Base-by-base conservation (phyloP, 768 basidiomycete genomes). In the Phylloporus scabripes region DNA sequence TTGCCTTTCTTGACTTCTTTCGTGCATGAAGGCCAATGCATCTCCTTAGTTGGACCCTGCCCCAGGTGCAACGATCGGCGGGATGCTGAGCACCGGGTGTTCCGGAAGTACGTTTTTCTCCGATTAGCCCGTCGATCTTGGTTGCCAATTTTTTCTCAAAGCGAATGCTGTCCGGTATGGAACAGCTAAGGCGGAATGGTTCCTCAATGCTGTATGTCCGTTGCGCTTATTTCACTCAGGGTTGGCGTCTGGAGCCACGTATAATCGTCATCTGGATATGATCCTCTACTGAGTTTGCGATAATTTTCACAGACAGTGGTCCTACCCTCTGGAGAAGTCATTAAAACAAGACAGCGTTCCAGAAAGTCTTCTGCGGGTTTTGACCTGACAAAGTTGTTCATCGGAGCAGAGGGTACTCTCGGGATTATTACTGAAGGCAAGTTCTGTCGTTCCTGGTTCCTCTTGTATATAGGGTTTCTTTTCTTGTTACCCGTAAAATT, bases 101-200 rank as follows among this genome's bases (percentile, higher is more conserved):
- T 87, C 84, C 5, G 90, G 91, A 50, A 92, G 91, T 78, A 70
- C 64, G 71, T 69, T 17, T 56, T 12, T 39, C 17, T 12, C 45
- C 5, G 9, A 12, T 28, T 5, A 17, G 20, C 24, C 17, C 39
- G n/a, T 41, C 11, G 7, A 33, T 80, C 5, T 14, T 11, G 4
- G n/a, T 39, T 45, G 28, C 49, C 23, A 1, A 45, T 32, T 7
- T 10, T n/a, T 45, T 48, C 18, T 42, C 7, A n/a, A 55, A 62
- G 87, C 87, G 0, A 89, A 88, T 55, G 86, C 87, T 1, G 88
- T 89, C 1, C 72, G 89, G 20, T 94, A 92, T 60, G 92, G 90
- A 9, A 94, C 91, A 7, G 91, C 90, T 0, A 90, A 85, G 61
- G 87, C 74, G 0, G 91, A 93, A 69, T 93, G 91, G 92, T 90